Conservation (phyloP, 768 basidiomycete genomes). For the Xanthoconium purpureum region DNA sequence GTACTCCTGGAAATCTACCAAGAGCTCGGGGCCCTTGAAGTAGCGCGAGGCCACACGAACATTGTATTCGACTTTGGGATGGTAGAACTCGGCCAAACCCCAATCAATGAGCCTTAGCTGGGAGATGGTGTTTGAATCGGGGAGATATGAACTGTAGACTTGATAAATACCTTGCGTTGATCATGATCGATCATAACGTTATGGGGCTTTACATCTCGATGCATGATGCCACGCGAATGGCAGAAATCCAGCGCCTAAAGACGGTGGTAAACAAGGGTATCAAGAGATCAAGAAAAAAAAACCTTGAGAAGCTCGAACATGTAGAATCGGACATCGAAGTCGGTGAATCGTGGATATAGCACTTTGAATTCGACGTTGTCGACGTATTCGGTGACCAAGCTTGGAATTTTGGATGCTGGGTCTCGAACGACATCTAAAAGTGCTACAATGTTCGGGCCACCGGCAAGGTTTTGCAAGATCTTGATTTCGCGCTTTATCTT, state of each 20-base stretch:
- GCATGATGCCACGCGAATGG: slow-evolving; percentile 99
- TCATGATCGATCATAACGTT: slow-evolving; percentile 99
- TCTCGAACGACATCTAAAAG: slow-evolving; percentile 95
- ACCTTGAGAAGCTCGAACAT: slow-evolving; percentile 96
- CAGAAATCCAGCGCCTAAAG: slow-evolving; percentile 90
- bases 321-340: slow-evolving; percentile 94
- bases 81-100: slow-evolving; percentile 98
- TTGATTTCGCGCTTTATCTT: slow-evolving; percentile 99
- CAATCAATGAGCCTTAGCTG: slow-evolving; percentile 96
- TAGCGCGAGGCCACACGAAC: slow-evolving; percentile 96
- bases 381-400: slow-evolving; percentile 95
- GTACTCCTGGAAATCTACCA: slow-evolving; percentile 98
- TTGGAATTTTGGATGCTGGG: slow-evolving; percentile 94
- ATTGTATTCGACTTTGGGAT: slow-evolving; percentile 96
- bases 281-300: slow-evolving; percentile 13
- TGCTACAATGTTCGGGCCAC: slow-evolving; percentile 92
- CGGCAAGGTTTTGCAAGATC: slow-evolving; percentile 93
- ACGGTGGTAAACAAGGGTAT: not conserved
- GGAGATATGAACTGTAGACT: slow-evolving; percentile 5
- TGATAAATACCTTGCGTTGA: slow-evolving; percentile 71
- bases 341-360: slow-evolving; percentile 92
- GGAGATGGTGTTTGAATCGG: slow-evolving; percentile 11
- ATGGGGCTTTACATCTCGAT: slow-evolving; percentile 96
- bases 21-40: slow-evolving; percentile 95
- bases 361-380: slow-evolving; percentile 98